Base-by-base conservation (phyloP, 2,329 filamentous ascomycete genomes). In the Tolypocladium capitatum region DNA sequence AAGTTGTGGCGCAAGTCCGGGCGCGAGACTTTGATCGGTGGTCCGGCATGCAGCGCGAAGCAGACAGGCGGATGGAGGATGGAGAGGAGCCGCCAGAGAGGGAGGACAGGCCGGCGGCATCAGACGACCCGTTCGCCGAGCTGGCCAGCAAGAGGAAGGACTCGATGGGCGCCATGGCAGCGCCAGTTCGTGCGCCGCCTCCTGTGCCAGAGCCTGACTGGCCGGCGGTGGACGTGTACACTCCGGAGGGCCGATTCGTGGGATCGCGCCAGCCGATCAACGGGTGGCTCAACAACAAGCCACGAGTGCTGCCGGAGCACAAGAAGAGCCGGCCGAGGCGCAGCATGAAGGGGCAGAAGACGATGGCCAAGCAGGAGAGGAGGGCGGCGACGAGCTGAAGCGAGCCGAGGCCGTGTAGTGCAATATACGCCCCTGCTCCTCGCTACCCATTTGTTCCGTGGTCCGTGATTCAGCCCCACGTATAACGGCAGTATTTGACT, bases 221-320 rank as follows among this genome's bases (percentile, higher is more conserved):
- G 70, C 88, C 88, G 0, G 71, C 81, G 10, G 76, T 98, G 7
- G 90, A 97, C 55, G 80, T 97, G 0, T 96, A 84, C 58, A 85
- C 78, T 28, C 92, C 92, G 0, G 75, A 88, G 49, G 92, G 92
- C n/a, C 81, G 80, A 56, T 92, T 85, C 56, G 71, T 97, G 30
- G 83, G 75, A 1, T 67, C 70, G 10, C 72, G 87, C 33, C 63
- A 61, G 53, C 84, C 86, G 1, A 81, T 94, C 71, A 81, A 84
- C 56, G 86, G 80, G 7, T 89, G 81, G 76, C 49, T 82, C 50
- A 62, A 83, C 46, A 76, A 75, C 53, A 79, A 78, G 60, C 76
- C 77, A 28, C 69, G 67, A 14, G 65, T 70, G n/a, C 64, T 69
- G 24, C 65, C 65, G 21, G 66, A 71, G 48, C 70, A 74, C 48